These are phyloP conservation scores for Lumnitzera littorea DNA, from an alignment of 345 rosid species.

Conservation along the genomic window DNA sequence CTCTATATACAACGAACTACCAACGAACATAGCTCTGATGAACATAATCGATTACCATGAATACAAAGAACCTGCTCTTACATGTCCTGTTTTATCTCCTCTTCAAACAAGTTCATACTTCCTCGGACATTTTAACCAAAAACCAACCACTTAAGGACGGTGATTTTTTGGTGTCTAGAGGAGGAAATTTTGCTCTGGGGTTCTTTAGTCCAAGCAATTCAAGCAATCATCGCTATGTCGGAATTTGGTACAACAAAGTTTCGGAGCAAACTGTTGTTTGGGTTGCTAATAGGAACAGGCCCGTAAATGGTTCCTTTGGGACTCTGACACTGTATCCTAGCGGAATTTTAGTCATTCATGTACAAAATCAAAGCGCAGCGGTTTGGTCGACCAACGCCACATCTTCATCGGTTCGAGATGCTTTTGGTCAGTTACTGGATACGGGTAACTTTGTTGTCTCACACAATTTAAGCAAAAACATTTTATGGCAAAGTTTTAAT, in stretches of 20 bases:
- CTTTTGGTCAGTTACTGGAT: constrained; percentile 17
- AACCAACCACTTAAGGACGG: constrained; percentile 3
- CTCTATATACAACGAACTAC: too few relatives aligned
- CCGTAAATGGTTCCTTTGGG: constrained; percentile 13
- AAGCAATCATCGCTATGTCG: constrained; percentile 14
- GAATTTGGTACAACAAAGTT: constrained; percentile 17
- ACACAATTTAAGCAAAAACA: neutral
- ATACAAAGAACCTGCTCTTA: neutral
- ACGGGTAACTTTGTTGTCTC: constrained; percentile 20
- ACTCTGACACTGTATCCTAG: neutral
- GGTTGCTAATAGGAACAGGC: constrained; percentile 21
- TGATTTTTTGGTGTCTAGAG: constrained; percentile 10
- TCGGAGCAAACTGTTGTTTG: constrained; percentile 13
- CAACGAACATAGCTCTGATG: too few relatives aligned
- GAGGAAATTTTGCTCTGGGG: constrained; percentile 12
- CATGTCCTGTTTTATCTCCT: neutral
- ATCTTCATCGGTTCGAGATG: neutral
- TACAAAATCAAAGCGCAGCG: neutral
- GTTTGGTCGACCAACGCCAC: constrained; percentile 18
- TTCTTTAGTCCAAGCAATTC: constrained; percentile 21
- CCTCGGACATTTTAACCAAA: constrained; percentile 4
- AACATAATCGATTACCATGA: too few relatives aligned
- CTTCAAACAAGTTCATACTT: neutral
- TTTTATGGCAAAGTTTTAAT: constrained; percentile 31
- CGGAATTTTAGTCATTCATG: constrained; percentile 15